A percentile compares a stretch with the other conserved stretches of the same genome.
Conservation (phyloP, 2,329 filamentous ascomycete species). For the Hymenoscyphus fructigenus region DNA sequence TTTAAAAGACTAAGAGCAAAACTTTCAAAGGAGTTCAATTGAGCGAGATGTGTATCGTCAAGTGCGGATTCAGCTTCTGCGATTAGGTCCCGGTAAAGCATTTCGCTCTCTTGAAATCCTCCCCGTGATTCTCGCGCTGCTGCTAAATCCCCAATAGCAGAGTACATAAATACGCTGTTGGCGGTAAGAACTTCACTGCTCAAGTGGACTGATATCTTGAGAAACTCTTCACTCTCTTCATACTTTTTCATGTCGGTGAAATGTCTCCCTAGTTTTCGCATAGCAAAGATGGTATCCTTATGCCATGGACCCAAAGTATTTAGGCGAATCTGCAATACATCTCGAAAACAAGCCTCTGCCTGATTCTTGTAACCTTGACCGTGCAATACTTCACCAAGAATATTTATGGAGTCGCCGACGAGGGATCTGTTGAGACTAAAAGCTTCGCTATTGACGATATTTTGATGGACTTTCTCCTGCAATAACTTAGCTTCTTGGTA, state of each 20-base stretch:
- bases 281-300: not conserved
- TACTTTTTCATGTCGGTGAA: not conserved
- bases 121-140: not conserved
- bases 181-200: not conserved
- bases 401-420: not conserved
- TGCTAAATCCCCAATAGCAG: not conserved
- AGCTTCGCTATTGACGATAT: not conserved
- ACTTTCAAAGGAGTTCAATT: not conserved
- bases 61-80: not conserved
- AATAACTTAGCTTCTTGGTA: not conserved
- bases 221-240: not conserved
- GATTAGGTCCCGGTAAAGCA: not conserved
- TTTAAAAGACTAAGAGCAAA: not conserved
- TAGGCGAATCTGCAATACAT: not conserved
- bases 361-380: not conserved
- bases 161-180: not conserved
- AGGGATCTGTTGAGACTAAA: not conserved
- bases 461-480: not conserved
- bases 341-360: not conserved
- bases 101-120: not conserved
- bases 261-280: not conserved
- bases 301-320: not conserved
- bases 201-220: not conserved
- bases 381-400: not conserved
- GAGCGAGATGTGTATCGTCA: not conserved